Percentiles rank a stretch among this genome's conserved stretches.
These are phyloP conservation scores for Arabidopsis suecica DNA, from an alignment of 345 rosid genomes.

Conservation along the genomic window DNA sequence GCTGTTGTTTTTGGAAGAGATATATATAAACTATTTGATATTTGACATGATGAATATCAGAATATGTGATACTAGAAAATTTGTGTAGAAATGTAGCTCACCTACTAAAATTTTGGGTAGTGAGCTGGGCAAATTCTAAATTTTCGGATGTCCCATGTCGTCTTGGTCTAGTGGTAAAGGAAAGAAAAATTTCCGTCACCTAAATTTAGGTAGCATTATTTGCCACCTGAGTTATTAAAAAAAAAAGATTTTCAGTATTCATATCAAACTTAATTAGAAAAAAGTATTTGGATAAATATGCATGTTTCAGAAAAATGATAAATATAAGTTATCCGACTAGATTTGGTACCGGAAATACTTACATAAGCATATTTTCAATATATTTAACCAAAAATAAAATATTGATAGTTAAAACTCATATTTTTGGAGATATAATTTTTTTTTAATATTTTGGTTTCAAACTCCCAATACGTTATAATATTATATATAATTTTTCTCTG, in stretches of 20 bases:
- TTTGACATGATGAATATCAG: background rate
- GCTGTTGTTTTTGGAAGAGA: slow-evolving; percentile 7
- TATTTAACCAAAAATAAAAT: background rate
- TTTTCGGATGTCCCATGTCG: background rate
- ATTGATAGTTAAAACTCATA: background rate
- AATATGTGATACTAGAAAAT: background rate
- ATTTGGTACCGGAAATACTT: background rate
- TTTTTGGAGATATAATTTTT: background rate
- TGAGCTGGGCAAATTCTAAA: background rate
- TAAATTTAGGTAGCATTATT: no score
- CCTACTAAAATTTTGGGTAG: background rate
- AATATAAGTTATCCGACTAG: background rate
- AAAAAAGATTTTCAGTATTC: background rate
- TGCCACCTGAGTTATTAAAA: no score
- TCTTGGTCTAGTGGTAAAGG: no score
- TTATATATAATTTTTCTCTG: background rate
- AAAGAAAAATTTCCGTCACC: no score
- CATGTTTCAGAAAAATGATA: background rate
- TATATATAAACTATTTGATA: background rate
- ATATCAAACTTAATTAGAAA: no score
- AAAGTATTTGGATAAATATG: background rate
- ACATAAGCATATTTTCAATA: background rate
- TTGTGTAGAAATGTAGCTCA: background rate
- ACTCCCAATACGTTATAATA: background rate
- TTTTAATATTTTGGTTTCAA: background rate